Evolutionary conservation across 2,329 filamentous ascomycete species (phyloP).

Genomic region (Penicillium vulpinum): DNA sequence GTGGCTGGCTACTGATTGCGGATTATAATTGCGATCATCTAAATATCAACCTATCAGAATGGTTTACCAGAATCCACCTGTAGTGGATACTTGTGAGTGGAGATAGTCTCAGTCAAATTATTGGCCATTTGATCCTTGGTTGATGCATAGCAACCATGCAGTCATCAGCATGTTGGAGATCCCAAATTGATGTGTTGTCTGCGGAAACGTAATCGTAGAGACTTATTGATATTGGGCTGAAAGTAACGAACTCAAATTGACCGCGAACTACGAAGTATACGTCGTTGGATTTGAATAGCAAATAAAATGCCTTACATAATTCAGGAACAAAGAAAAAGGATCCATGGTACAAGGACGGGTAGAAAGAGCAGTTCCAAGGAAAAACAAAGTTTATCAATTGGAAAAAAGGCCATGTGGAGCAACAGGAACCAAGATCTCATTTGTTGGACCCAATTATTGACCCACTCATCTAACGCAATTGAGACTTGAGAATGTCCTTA

Average conservation of each 20-base stretch:
- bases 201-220: background rate
- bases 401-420: background rate
- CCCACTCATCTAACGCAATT: background rate
- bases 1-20: background rate
- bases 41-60: background rate
- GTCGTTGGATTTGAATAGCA: too few species aligned
- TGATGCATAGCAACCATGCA: background rate
- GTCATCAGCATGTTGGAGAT: background rate
- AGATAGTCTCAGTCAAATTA: background rate
- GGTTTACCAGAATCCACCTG: background rate
- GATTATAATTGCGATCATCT: slow-evolving; percentile 1
- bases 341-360: slow-evolving; percentile 1
- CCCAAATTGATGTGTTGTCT: background rate
- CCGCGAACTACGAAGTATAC: too few species aligned
- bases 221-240: background rate
- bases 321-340: background rate
- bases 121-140: background rate
- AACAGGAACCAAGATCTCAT: background rate
- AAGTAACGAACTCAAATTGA: too few species aligned
- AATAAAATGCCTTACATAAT: background rate
- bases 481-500: background rate
- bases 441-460: background rate
- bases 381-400: background rate
- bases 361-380: background rate
- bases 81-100: background rate